Base-by-base conservation (phyloP, 2,329 filamentous ascomycete genomes). In the Dactylonectria macrodidyma region DNA sequence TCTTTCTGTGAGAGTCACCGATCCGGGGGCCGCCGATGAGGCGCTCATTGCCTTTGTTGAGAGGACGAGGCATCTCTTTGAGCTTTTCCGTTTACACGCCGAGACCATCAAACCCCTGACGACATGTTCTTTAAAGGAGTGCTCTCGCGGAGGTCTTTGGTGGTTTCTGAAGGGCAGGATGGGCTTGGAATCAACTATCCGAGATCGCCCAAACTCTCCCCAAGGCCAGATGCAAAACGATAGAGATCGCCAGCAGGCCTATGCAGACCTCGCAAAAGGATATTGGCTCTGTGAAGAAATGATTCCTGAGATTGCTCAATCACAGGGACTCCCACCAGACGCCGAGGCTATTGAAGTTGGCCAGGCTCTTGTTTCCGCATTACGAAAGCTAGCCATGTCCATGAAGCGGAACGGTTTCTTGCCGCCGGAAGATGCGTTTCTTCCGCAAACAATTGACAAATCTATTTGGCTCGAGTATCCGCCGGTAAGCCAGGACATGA, bases 81-180 rank as follows among this genome's bases (percentile, higher is more conserved):
- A 92, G 71, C 85, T 96, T 3, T 97, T 97, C 77, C 87, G 90
- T 44, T 81, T 95, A 50, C 93, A 95, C 65, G 91, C 94, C 0
- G 93, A 97, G 78, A 88, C 91, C 36, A 85, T 91, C 34, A 90
- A 89, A 69, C 90, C 93, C 0, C 78, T 95, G 5, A 85, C 89
- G 62, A 86, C 87, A 34, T 91, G 89, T 58, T 84, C 89, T 0
- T 85, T 92, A 0, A 85, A 87, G 54, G 89, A 94, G 67, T 92
- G 95, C 83, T 85, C 92, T 10, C 88, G 93, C 65, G 91, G 91
- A 26, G 91, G 90, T 3, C 84, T 93, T 1, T 98, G 95, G 95
- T 98, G 95, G 95, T 97, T 97, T 76, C 78, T 97, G 52, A 92
- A 90, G 73, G 95, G 95, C 22, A 91, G 95, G 68, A 89, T 91